Evolutionary conservation across 2,329 filamentous ascomycete species (phyloP), one percentile per base, ranked within the genome.

Genomic region (Nothophaeocryptopus gaeumannii): DNA sequence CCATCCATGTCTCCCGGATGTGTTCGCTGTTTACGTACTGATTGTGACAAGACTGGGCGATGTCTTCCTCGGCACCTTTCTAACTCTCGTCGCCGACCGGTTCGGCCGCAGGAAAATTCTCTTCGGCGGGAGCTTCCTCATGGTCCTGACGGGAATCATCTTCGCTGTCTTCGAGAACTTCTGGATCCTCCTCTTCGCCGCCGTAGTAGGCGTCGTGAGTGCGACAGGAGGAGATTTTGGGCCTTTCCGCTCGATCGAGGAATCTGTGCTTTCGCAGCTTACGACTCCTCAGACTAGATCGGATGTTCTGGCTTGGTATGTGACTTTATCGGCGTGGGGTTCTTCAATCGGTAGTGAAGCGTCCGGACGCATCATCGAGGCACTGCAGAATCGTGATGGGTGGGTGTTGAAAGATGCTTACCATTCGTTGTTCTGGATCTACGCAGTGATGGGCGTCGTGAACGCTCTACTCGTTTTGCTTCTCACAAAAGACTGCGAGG

Each of bases 261-360:
- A 86, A 70, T 82, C 78, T 0, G 81, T 79, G 31, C 63, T 86
- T 7, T 79, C 81, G 5, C 80, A 85, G 61, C 71, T 86, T 38
- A 84, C 81, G 0, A 74, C 69, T 0, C 73, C 77, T 0, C 66
- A 72, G 29, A 78, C 76, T 1, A 70, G 83, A 39, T 72, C 80
- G 11, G 82, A 86, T 65, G 81, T 86, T n/a, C 71, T 85, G 51
- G 76, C 79, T 8, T 86, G 83, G 83, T 84, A 86, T 59, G 77
- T 84, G 35, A 81, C 78, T 12, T 73, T 70, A 2, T 77, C 79
- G 0, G 75, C 75, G n/a, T 67, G 82, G 2, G 81, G 80, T 1
- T 79, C 78, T 0, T 74, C 78, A 0, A 58, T 76, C 5, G 81
- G 81, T 2, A 80, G 74, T 7, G 79, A 78, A 56, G 53, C 73